phyloP scores from a whole-genome alignment of 768 basidiomycete species.

The Clathrus columnatus region DNA sequence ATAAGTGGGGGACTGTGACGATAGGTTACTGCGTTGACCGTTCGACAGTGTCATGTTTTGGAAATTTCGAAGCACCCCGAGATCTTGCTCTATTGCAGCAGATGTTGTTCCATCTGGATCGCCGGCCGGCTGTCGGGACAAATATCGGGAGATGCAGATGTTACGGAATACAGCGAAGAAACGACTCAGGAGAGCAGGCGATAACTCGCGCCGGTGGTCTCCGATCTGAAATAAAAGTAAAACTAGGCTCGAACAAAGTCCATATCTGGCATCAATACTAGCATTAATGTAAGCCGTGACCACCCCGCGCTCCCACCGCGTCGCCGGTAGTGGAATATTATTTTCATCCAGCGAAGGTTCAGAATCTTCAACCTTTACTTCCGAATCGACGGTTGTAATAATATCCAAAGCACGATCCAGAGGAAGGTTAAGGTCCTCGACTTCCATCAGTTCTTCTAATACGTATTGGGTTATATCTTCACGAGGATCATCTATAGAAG shows the following conservation, averaged over 20 bases:
- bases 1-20: conserved; percentile 38
- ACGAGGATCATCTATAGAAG: background rate
- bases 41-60: conserved; percentile 5
- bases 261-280: conserved; percentile 66
- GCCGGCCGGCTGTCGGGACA: conserved; percentile 50
- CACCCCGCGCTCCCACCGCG: conserved; percentile 51
- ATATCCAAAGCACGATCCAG: conserved; percentile 53
- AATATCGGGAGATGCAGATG: conserved; percentile 57
- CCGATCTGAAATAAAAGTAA: conserved; percentile 64
- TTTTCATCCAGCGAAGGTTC: conserved; percentile 51
- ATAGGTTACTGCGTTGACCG: conserved; percentile 8
- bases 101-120: conserved; percentile 22
- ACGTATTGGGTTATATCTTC: conserved; percentile 16
- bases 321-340: conserved; percentile 30
- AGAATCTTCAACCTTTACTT: conserved; percentile 62
- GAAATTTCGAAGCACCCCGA: background rate
- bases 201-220: conserved; percentile 54
- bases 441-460: conserved; percentile 14
- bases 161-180: conserved; percentile 77
- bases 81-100: background rate
- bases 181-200: conserved; percentile 56
- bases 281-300: conserved; percentile 53
- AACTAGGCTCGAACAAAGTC: conserved; percentile 57
- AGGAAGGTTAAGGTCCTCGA: conserved; percentile 49
- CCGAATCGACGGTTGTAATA: conserved; percentile 59